Conservation (phyloP, 1,284 basidiomycete genomes). For the Irpex rosettiformis region DNA sequence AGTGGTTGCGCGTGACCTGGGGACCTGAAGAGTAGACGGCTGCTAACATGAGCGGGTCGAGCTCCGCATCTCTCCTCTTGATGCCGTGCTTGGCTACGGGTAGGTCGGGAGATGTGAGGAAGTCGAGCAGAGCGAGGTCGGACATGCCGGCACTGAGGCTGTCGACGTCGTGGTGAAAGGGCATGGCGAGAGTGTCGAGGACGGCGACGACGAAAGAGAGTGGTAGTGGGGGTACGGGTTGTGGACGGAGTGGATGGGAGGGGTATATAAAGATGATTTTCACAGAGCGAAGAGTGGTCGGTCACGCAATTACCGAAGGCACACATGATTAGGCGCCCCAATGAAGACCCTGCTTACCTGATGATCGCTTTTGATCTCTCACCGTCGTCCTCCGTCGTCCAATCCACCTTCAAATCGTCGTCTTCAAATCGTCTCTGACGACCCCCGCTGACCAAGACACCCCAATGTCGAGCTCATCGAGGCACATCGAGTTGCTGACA, state of each 20-base stretch:
- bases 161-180: not conserved
- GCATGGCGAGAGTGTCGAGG: slow-evolving; percentile 12
- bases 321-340: not conserved
- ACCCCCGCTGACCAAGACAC: not conserved
- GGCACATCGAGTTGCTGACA: not conserved
- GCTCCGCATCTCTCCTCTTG: slow-evolving; percentile 57
- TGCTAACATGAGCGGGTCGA: slow-evolving; percentile 72
- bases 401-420: not conserved
- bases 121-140: slow-evolving; percentile 48
- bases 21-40: slow-evolving; percentile 68
- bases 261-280: slow-evolving; percentile 14
- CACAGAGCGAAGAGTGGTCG: slow-evolving; percentile 16
- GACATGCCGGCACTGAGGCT: slow-evolving; percentile 27
- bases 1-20: slow-evolving; percentile 74
- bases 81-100: slow-evolving; percentile 35
- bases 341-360: not conserved
- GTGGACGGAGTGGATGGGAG: not conserved
- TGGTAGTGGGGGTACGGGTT: not conserved
- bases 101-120: slow-evolving; percentile 45
- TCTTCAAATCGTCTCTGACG: too few species aligned
- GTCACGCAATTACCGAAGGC: slow-evolving; percentile 11
- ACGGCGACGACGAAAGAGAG: slow-evolving; percentile 4
- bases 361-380: slow-evolving; percentile 1
- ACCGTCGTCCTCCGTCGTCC: not conserved
- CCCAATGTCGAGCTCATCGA: not conserved